phyloP scores from a whole-genome alignment of 495 filamentous ascomycete species.

The Tuber microsphaerosporum region DNA sequence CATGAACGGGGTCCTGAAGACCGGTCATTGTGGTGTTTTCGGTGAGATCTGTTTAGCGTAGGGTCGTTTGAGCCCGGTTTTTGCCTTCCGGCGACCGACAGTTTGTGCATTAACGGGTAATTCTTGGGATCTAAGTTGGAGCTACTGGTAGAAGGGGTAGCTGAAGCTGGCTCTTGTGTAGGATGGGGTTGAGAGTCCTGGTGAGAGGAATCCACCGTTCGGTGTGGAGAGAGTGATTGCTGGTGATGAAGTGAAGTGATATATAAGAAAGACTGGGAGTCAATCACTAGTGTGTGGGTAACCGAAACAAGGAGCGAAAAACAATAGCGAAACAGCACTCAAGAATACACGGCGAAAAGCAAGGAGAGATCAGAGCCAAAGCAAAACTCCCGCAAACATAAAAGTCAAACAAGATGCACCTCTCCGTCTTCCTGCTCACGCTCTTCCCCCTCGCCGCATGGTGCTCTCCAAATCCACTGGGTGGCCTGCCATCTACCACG shows the following conservation, averaged over 20 bases:
- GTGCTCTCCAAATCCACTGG: not conserved
- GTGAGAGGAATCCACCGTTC: not conserved
- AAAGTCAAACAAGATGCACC: not conserved
- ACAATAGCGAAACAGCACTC: not conserved
- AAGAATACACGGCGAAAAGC: not conserved
- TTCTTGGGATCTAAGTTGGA: not conserved
- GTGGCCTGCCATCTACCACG: not conserved
- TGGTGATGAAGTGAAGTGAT: not conserved
- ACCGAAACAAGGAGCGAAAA: not conserved
- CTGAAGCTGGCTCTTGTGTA: not conserved
- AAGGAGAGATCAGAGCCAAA: not conserved
- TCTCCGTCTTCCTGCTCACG: not conserved
- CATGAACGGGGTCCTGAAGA: not conserved
- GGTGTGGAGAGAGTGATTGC: not conserved
- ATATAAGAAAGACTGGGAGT: not conserved
- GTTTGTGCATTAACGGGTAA: not conserved
- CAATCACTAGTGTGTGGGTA: not conserved
- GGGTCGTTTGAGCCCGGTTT: not conserved
- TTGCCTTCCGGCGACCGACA: not conserved
- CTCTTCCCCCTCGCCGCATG: not conserved
- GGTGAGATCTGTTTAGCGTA: not conserved
- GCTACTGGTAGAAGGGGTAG: not conserved
- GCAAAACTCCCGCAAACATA: not conserved
- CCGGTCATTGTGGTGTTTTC: not conserved
- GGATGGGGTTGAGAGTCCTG: not conserved